Conservation (phyloP, 2,329 filamentous ascomycete species). For the Lecanicillium sp. region DNA sequence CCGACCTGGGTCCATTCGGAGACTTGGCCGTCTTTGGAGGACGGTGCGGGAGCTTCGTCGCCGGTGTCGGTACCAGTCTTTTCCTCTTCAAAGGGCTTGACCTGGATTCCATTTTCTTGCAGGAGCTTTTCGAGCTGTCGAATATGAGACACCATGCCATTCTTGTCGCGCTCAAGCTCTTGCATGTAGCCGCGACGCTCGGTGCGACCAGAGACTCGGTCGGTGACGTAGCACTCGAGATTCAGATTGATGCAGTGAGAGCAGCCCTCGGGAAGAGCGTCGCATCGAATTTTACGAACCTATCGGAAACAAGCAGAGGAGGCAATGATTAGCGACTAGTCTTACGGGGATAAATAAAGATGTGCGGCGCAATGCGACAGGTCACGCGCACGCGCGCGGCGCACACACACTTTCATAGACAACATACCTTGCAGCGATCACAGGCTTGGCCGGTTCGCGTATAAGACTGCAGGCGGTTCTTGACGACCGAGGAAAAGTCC, state of each 20-base stretch:
- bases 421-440: conserved; percentile 16
- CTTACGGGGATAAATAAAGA: no score
- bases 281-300: conserved; percentile 84
- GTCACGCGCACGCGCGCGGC: no score
- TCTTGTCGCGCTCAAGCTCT: conserved; percentile 66
- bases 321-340: no score
- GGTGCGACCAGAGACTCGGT: conserved; percentile 77
- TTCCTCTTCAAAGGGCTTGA: conserved; percentile 45
- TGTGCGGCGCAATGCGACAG: no score
- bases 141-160: conserved; percentile 60
- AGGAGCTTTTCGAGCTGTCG: conserved; percentile 63
- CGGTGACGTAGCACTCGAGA: conserved; percentile 76
- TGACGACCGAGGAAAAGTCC: conserved; percentile 51
- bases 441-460: conserved; percentile 44
- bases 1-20: conserved; percentile 27
- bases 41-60: background rate
- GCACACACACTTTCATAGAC: no score
- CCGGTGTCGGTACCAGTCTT: conserved; percentile 20
- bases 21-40: background rate
- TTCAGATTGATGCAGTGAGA: conserved; percentile 73
- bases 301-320: conserved; percentile 28
- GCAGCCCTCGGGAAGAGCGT: conserved; percentile 73
- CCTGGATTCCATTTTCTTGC: conserved; percentile 53
- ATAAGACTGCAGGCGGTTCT: conserved; percentile 49
- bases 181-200: conserved; percentile 73